Evolutionary conservation across 768 basidiomycete species (phyloP).

Genomic region (Serendipita sp.): DNA sequence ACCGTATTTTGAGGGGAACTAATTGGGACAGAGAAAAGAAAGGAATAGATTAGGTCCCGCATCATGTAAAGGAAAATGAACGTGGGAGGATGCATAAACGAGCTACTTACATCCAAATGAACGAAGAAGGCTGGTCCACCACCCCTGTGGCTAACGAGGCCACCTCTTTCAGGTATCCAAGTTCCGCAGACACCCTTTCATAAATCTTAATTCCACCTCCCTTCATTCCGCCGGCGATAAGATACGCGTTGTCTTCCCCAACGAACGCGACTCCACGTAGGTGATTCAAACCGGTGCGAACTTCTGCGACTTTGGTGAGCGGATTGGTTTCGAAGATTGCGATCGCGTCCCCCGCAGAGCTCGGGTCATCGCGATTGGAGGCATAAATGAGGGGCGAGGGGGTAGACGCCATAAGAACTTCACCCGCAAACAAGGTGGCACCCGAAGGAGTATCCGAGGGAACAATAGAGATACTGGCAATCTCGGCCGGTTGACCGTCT

Average conservation of each 20-base stretch:
- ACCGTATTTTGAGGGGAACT: no score
- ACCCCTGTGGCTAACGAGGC: neutral
- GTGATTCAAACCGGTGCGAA: slow-evolving; percentile 57
- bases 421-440: slow-evolving; percentile 34
- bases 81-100: no score
- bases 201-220: slow-evolving; percentile 59
- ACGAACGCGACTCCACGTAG: slow-evolving; percentile 57
- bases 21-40: no score
- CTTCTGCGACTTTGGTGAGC: slow-evolving; percentile 33
- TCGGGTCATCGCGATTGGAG: slow-evolving; percentile 62
- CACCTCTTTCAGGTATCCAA: neutral
- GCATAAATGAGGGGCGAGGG: slow-evolving; percentile 44
- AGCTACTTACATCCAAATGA: slow-evolving; percentile 2
- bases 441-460: neutral
- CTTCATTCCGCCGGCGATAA: slow-evolving; percentile 46
- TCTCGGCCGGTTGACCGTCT: neutral
- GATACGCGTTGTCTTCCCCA: slow-evolving; percentile 25
- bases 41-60: no score
- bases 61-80: no score
- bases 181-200: slow-evolving; percentile 29
- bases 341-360: slow-evolving; percentile 54
- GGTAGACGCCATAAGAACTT: slow-evolving; percentile 29
- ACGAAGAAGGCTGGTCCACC: slow-evolving; percentile 2
- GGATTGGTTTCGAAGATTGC: slow-evolving; percentile 44
- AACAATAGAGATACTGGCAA: neutral